Conservation (phyloP, 2,329 filamentous ascomycete genomes). For the Penicillium sp. region DNA sequence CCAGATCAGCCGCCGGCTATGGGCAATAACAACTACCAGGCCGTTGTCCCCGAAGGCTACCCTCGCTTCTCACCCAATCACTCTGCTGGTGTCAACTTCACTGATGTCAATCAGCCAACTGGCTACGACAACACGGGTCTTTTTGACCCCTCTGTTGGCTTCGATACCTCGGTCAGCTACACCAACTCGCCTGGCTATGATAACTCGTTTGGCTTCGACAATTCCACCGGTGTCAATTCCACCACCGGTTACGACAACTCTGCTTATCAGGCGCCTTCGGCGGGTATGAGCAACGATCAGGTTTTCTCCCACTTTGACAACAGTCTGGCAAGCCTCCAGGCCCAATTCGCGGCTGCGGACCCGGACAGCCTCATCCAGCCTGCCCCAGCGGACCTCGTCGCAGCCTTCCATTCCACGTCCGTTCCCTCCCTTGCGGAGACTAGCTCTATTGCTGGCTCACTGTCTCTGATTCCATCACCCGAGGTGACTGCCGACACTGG, state of each 20-base stretch:
- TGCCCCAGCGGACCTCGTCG: too few species aligned
- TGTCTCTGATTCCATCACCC: slow-evolving; percentile 30
- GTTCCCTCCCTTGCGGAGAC: slow-evolving; percentile 29
- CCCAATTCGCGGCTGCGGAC: slow-evolving; percentile 33
- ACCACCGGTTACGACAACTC: neutral
- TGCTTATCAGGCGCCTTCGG: slow-evolving; percentile 12
- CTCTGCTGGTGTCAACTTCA: too few species aligned
- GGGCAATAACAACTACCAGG: too few species aligned
- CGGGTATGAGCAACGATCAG: slow-evolving; percentile 19
- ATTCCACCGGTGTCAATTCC: neutral
- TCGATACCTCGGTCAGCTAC: neutral
- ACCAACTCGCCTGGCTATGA: too few species aligned
- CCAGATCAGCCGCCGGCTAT: slow-evolving; percentile 2
- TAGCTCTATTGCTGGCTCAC: slow-evolving; percentile 21
- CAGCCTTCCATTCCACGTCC: neutral
- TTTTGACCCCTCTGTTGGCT: neutral
- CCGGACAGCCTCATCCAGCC: slow-evolving; percentile 32
- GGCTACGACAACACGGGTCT: neutral
- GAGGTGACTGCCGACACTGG: slow-evolving; percentile 25
- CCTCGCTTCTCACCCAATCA: too few species aligned
- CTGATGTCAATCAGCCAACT: too few species aligned
- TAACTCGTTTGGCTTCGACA: neutral
- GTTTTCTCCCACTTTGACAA: slow-evolving; percentile 20
- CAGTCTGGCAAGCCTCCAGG: slow-evolving; percentile 36
- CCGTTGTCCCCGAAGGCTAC: too few species aligned